Evolutionary conservation across 805 yeast genomes (phyloP).

Genomic region (Helenozyma baotianmanensis): DNA sequence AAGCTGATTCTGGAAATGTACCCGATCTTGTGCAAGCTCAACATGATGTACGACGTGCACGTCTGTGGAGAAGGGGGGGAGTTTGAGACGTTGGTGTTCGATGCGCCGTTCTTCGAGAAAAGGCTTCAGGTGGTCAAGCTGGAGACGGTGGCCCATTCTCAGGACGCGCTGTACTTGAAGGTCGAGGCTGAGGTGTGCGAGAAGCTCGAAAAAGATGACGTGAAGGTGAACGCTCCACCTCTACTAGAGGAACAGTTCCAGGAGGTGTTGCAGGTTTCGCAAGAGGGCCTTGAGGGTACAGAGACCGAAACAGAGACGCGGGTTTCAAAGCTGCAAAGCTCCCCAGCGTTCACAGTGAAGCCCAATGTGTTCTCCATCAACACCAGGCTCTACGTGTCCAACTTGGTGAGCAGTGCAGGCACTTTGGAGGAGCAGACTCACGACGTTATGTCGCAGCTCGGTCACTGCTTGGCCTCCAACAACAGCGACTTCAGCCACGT

Average conservation of each 20-base stretch:
- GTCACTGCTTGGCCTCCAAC: slow-evolving; percentile 24
- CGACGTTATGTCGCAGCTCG: slow-evolving; percentile 47
- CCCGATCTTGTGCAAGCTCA: slow-evolving; percentile 54
- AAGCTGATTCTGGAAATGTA: slow-evolving; percentile 57
- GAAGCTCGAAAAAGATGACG: slow-evolving; percentile 22
- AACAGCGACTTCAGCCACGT: slow-evolving; percentile 41
- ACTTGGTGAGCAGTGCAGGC: slow-evolving; percentile 18
- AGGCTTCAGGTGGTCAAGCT: slow-evolving; percentile 39
- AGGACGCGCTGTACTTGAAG: slow-evolving; percentile 67
- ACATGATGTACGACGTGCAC: slow-evolving; percentile 72
- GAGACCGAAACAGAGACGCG: neutral
- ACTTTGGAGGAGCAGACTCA: slow-evolving; percentile 36
- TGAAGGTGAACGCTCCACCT: slow-evolving; percentile 9
- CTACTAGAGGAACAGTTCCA: slow-evolving; percentile 12
- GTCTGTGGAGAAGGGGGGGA: slow-evolving; percentile 99
- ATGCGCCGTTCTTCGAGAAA: slow-evolving; percentile 75
- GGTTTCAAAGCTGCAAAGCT: neutral
- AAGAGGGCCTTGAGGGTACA: too few relatives aligned
- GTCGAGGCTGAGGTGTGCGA: slow-evolving; percentile 48
- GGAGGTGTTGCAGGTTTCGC: neutral
- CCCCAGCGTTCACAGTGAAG: neutral
- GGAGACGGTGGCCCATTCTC: slow-evolving; percentile 46
- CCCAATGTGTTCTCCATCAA: slow-evolving; percentile 1
- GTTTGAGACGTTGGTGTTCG: slow-evolving; percentile 88
- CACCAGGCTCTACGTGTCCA: slow-evolving; percentile 24